Conservation (phyloP, 139 green algal species). For the Auxenochlorella pyrenoidosa region DNA sequence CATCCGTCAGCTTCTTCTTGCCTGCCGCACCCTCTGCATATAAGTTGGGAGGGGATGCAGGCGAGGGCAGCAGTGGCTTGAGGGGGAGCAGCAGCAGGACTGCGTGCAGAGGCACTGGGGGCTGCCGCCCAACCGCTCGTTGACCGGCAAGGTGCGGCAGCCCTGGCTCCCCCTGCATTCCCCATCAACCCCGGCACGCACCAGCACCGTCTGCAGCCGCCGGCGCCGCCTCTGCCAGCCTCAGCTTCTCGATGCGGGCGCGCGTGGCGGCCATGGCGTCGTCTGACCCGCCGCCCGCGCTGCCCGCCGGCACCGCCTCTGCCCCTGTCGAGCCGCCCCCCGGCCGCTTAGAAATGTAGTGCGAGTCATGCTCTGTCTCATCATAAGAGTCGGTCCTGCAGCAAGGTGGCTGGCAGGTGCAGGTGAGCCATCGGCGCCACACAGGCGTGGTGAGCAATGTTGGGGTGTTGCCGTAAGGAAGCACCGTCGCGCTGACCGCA, state of each 20-base stretch:
- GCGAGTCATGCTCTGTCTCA: conserved; percentile 8
- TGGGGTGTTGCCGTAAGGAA: too few species aligned
- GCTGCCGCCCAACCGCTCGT: too few species aligned
- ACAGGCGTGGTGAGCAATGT: background rate
- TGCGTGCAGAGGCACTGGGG: background rate
- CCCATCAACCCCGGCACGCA: background rate
- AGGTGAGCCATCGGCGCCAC: background rate
- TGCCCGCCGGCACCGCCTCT: background rate
- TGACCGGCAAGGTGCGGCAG: too few species aligned
- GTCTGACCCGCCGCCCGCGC: background rate
- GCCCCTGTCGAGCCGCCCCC: background rate
- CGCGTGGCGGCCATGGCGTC: conserved; percentile 76
- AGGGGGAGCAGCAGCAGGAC: background rate
- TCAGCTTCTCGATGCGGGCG: conserved; percentile 77
- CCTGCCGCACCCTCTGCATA: background rate
- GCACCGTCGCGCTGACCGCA: too few species aligned
- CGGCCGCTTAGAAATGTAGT: conserved; percentile 42
- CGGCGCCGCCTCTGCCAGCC: conserved; percentile 43
- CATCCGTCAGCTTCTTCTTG: conserved; percentile 80
- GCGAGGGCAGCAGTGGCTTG: background rate
- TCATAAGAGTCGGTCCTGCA: conserved; percentile 19
- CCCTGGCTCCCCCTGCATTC: background rate
- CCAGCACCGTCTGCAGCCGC: conserved; percentile 15
- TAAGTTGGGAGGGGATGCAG: background rate
- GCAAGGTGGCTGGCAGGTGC: too few species aligned